phyloP scores from a whole-genome alignment of 2,329 filamentous ascomycete species.

The Rhexocercosporidium sp. region DNA sequence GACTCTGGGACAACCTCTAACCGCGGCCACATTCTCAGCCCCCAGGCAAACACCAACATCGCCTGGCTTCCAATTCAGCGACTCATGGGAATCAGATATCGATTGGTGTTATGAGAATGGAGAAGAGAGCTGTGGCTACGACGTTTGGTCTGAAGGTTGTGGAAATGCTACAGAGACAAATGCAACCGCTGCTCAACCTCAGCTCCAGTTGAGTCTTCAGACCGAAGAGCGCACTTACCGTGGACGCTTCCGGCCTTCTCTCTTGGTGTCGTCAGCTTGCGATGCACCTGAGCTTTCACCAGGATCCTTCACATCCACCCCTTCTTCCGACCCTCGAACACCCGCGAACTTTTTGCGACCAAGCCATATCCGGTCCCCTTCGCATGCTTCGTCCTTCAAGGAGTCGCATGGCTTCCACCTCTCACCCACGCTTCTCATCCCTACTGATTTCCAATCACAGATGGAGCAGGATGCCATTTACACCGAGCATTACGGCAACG shows the following conservation, averaged over 20 bases:
- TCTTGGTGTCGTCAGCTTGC: slow-evolving; percentile 36
- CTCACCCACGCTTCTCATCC: slow-evolving; percentile 67
- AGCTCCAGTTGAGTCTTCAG: slow-evolving; percentile 35
- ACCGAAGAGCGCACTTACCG: slow-evolving; percentile 34
- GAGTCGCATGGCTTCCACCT: slow-evolving; percentile 64
- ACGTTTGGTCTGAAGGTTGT: slow-evolving; percentile 61
- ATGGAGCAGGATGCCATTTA: slow-evolving; percentile 47
- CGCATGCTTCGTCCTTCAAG: slow-evolving; percentile 59
- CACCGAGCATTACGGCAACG: slow-evolving; percentile 34
- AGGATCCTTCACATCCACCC: slow-evolving; percentile 35
- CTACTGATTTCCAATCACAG: slow-evolving; percentile 61
- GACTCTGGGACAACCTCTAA: slow-evolving; percentile 25
- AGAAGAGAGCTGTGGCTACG: slow-evolving; percentile 64
- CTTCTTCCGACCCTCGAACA: slow-evolving; percentile 36
- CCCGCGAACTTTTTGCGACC: slow-evolving; percentile 35
- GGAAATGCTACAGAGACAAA: slow-evolving; percentile 39
- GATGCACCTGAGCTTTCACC: slow-evolving; percentile 42
- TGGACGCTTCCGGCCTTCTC: slow-evolving; percentile 41
- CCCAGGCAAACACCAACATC: slow-evolving; percentile 23
- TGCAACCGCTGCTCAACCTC: slow-evolving; percentile 18
- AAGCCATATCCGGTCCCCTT: slow-evolving; percentile 34
- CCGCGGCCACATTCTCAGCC: slow-evolving; percentile 8
- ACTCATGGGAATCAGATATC: slow-evolving; percentile 71
- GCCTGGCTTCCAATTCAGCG: slow-evolving; percentile 29
- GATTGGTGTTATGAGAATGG: slow-evolving; percentile 75